Conservation (phyloP, 192 early-diverging fungal genomes). For the Coemansia sp. region DNA sequence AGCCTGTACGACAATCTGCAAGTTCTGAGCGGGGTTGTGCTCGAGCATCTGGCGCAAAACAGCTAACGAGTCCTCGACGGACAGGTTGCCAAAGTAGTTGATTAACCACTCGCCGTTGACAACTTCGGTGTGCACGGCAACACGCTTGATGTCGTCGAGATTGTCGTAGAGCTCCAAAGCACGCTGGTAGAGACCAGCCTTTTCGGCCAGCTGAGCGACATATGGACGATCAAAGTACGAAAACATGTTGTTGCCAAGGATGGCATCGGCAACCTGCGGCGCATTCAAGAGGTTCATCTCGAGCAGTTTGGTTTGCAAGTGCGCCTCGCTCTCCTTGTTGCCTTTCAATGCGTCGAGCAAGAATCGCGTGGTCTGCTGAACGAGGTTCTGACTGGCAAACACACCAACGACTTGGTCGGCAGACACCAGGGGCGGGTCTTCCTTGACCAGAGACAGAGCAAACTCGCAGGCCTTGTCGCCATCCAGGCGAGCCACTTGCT, state of each 20-base stretch:
- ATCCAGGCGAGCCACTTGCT: conserved; percentile 87
- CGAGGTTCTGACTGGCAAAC: conserved; percentile 87
- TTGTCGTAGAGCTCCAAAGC: conserved; percentile 97
- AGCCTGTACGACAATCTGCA: conserved; percentile 93
- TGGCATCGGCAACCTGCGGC: conserved; percentile 98
- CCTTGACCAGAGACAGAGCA: conserved; percentile 83
- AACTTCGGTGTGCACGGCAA: conserved; percentile 81
- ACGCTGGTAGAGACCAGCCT: conserved; percentile 95
- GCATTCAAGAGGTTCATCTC: conserved; percentile 98
- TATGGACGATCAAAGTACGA: conserved; percentile 92
- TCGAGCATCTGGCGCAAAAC: conserved; percentile 93
- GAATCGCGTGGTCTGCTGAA: conserved; percentile 97
- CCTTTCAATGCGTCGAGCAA: conserved; percentile 95
- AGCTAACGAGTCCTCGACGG: conserved; percentile 95
- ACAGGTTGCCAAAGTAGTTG: conserved; percentile 92
- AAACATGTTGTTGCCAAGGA: conserved; percentile 94
- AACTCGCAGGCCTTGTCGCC: conserved; percentile 95
- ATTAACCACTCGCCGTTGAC: conserved; percentile 92
- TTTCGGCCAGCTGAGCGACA: conserved; percentile 93
- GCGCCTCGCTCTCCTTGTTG: conserved; percentile 87
- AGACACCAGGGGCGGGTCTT: conserved; percentile 74
- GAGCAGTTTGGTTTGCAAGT: conserved; percentile 90
- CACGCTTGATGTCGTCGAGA: conserved; percentile 94
- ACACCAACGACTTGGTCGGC: conserved; percentile 94
- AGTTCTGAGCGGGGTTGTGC: conserved; percentile 90